Evolutionary conservation across 1,284 basidiomycete genomes (phyloP), one percentile per base, ranked within the genome.

Genomic region (Athelia psychrophila): DNA sequence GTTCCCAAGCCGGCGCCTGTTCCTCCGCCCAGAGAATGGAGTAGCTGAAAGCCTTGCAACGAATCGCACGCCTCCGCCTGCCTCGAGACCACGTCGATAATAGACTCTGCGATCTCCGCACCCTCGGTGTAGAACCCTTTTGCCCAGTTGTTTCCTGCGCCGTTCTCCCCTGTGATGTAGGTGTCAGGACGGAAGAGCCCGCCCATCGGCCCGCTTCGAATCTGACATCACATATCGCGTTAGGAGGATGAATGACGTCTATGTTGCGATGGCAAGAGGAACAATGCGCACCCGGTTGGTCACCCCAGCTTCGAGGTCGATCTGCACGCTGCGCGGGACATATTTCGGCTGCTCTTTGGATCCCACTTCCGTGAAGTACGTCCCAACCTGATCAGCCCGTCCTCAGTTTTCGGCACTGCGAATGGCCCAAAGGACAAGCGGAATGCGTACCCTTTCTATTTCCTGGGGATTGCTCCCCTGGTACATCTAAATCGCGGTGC

Each of bases 71-170:
- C 70, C 67, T 98, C 95, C 9, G 85, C 75, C 66, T 94, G 89
- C 62, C 73, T 80, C 56, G 92, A 78, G 22, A 92, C 60, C 27
- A 85, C 76, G 51, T 94, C 92, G 60, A 94, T 70, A 55, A 98
- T 87, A 25, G 79, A 74, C 62, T 98, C 95, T 51, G 95, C 85
- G 19, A 98, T 82, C 72, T 98, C 95, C 53, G 95, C 95, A 60
- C 91, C 91, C 91, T 30, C 38, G 87, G 71, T 60, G 16, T 46
- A 24, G 90, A 87, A 89, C 76, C 88, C 89, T 74, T 95, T 95
- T 35, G 92, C 91, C 87, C 91, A 95, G 64, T 95, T 96, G 68
- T 96, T 97, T 25, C 93, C 93, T 16, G 95, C 95, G 54, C 95
- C 90, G 44, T 76, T 74, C 32, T 83, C 75, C 2, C 84, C 81